These are phyloP conservation scores for Galerina marginata DNA, from an alignment of 768 basidiomycete species.

Conservation along the genomic window DNA sequence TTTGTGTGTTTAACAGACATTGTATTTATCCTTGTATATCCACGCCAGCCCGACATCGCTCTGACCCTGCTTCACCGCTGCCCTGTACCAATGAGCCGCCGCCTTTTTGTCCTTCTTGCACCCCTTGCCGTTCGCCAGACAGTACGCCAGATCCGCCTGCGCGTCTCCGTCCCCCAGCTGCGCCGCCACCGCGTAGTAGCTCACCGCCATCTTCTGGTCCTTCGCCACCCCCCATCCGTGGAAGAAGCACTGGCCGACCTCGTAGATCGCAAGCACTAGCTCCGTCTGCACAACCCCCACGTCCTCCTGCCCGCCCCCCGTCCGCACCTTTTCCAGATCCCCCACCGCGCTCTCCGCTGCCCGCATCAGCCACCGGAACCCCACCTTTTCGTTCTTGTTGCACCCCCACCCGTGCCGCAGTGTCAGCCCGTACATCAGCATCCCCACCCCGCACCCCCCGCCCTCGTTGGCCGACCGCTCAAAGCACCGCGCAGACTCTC, in stretches of 20 bases:
- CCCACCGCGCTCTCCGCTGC: constrained; percentile 83
- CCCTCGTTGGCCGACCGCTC: constrained; percentile 74
- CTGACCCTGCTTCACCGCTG: constrained; percentile 76
- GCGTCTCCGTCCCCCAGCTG: constrained; percentile 86
- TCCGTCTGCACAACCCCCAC: constrained; percentile 58
- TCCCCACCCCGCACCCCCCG: constrained; percentile 87
- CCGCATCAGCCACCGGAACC: constrained; percentile 81
- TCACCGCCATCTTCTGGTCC: constrained; percentile 90
- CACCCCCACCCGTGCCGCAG: constrained; percentile 91
- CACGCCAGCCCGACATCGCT: constrained; percentile 87
- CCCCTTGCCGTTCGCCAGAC: constrained; percentile 85
- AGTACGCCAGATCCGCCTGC: constrained; percentile 85
- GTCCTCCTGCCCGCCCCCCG: constrained; percentile 51
- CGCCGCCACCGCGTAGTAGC: constrained; percentile 85
- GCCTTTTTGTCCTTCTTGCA: constrained; percentile 88
- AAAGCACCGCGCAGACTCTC: constrained; percentile 73
- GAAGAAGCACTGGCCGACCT: constrained; percentile 92
- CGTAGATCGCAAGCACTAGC: constrained; percentile 87
- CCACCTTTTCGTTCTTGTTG: constrained; percentile 75
- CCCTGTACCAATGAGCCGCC: constrained; percentile 89
- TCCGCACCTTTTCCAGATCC: constrained; percentile 70
- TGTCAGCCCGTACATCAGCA: constrained; percentile 91
- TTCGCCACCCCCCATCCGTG: constrained; percentile 90
- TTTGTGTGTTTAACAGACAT: constrained; percentile 58
- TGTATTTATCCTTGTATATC: constrained; percentile 91